A percentile compares a stretch with the other conserved stretches of the same genome.
Conservation (phyloP, 495 filamentous ascomycete genomes). For the Annulohypoxylon nitens region DNA sequence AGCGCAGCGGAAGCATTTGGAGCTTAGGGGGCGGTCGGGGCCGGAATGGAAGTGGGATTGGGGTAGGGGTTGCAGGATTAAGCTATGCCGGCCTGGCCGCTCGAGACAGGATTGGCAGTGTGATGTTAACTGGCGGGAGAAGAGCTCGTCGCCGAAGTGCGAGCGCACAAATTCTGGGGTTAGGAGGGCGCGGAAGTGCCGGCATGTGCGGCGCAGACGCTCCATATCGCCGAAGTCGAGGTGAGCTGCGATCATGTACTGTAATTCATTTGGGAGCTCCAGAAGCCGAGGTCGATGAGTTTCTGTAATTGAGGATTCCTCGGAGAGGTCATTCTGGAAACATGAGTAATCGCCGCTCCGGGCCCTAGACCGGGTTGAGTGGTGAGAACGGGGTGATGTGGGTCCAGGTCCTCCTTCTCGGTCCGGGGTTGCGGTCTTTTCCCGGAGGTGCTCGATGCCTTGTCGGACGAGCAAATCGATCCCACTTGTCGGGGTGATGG, state of each 20-base stretch:
- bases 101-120: conserved; percentile 7
- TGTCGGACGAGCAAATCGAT: conserved; percentile 3
- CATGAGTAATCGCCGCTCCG: conserved; percentile 12
- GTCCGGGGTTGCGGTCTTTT: conserved; percentile 1
- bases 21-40: neutral
- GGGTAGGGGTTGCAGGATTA: neutral
- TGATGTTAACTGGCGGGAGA: neutral
- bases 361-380: neutral
- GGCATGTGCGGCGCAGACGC: neutral
- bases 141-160: conserved; percentile 1
- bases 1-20: conserved; percentile 1
- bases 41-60: neutral
- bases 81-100: conserved; percentile 1
- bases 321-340: neutral
- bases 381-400: neutral
- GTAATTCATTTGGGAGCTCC: conserved; percentile 1
- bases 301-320: neutral
- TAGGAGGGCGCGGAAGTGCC: neutral
- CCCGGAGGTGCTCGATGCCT: conserved; percentile 10
- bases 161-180: conserved; percentile 1
- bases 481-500: conserved; percentile 11
- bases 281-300: neutral
- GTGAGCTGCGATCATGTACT: neutral
- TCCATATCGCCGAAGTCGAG: conserved; percentile 5
- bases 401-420: neutral